A percentile compares a stretch with the other conserved stretches of the same genome.
Evolutionary conservation across 1,284 basidiomycete species (phyloP).

Genomic region (Cutaneotrichosporon sp.): DNA sequence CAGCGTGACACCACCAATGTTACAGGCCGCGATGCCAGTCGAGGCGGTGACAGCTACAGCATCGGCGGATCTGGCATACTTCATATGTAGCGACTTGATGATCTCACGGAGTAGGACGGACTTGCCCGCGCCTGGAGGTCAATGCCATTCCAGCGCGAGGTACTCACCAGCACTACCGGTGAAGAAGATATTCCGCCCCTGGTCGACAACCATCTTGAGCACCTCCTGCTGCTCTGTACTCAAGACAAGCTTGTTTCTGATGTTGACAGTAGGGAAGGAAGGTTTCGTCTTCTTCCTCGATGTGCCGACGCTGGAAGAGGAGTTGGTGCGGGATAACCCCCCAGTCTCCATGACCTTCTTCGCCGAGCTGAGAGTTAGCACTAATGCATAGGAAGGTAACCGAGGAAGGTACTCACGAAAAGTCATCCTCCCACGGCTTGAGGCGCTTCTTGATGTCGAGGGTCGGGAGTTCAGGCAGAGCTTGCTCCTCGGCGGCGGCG

Average conservation of each 20-base stretch:
- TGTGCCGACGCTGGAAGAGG: slow-evolving; percentile 10
- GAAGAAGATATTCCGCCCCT: slow-evolving; percentile 83
- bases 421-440: slow-evolving; percentile 45
- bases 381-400: not conserved
- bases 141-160: not conserved
- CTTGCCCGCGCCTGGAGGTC: slow-evolving; percentile 77
- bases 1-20: slow-evolving; percentile 88
- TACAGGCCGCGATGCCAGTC: slow-evolving; percentile 87
- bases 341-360: slow-evolving; percentile 26
- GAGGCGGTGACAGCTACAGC: slow-evolving; percentile 83
- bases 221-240: slow-evolving; percentile 83
- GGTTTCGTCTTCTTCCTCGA: slow-evolving; percentile 15
- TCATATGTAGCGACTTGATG: slow-evolving; percentile 64
- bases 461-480: slow-evolving; percentile 12
- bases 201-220: slow-evolving; percentile 66
- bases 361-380: slow-evolving; percentile 12
- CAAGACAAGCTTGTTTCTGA: slow-evolving; percentile 57
- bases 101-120: slow-evolving; percentile 90
- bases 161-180: slow-evolving; percentile 89
- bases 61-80: slow-evolving; percentile 57
- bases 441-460: slow-evolving; percentile 31
- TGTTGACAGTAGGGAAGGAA: slow-evolving; percentile 34
- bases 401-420: slow-evolving; percentile 29
- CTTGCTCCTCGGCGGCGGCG: slow-evolving; percentile 1
- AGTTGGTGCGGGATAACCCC: slow-evolving; percentile 9